Percentiles rank a stretch among this genome's conserved stretches.
Conservation (phyloP, 805 yeast species). For the Candida boleticola region DNA sequence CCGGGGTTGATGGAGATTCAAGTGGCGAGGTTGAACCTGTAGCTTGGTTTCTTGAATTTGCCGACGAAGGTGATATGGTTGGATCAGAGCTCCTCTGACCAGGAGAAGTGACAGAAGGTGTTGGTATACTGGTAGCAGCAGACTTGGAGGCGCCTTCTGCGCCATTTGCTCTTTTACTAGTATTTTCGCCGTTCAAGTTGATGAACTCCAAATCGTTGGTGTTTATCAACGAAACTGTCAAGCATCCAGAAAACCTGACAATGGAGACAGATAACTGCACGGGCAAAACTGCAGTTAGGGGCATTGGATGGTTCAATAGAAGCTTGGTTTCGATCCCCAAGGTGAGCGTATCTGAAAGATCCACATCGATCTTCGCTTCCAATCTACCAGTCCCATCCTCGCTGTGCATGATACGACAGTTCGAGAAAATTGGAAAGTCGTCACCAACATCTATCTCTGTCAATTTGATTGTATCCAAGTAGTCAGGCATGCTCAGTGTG, state of each 20-base stretch:
- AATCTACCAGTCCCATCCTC: conserved; percentile 51
- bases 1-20: background rate
- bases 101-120: background rate
- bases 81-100: too few species aligned
- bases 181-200: conserved; percentile 11
- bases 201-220: conserved; percentile 36
- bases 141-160: background rate
- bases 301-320: conserved; percentile 76
- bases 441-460: conserved; percentile 92
- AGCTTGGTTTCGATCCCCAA: conserved; percentile 81
- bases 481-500: conserved; percentile 70
- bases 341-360: conserved; percentile 80
- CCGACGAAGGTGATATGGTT: background rate
- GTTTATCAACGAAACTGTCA: conserved; percentile 69
- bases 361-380: conserved; percentile 91
- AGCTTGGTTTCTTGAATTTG: background rate
- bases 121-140: background rate
- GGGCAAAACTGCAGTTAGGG: conserved; percentile 84
- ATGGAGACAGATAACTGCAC: conserved; percentile 81
- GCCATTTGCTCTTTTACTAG: conserved; percentile 10
- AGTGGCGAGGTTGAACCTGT: background rate
- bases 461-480: conserved; percentile 70
- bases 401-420: conserved; percentile 75
- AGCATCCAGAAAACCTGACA: conserved; percentile 86
- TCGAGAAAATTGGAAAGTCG: conserved; percentile 92